Conservation (phyloP, 2,329 filamentous ascomycete genomes). For the Trichophyton schoenleinii region DNA sequence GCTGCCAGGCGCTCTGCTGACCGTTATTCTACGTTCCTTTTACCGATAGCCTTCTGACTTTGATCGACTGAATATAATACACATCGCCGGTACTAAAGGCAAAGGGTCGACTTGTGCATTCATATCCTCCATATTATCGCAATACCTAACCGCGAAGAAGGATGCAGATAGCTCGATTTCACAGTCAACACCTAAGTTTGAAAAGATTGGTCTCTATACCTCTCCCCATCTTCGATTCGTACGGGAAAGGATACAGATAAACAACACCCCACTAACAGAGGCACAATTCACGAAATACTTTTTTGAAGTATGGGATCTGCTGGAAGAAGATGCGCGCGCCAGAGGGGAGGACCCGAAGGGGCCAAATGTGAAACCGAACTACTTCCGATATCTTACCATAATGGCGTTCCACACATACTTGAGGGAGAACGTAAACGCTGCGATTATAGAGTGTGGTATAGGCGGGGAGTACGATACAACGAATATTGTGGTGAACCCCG, state of each 20-base stretch:
- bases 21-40: background rate
- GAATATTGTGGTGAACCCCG: conserved; percentile 63
- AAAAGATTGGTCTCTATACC: conserved; percentile 65
- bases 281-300: conserved; percentile 63
- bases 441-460: conserved; percentile 85
- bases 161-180: conserved; percentile 18
- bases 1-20: background rate
- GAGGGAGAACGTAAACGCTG: conserved; percentile 59
- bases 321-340: conserved; percentile 42
- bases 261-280: conserved; percentile 57
- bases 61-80: conserved; percentile 52
- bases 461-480: conserved; percentile 90
- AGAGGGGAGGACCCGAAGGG: conserved; percentile 41
- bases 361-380: conserved; percentile 61
- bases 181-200: conserved; percentile 23
- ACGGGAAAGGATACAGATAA: conserved; percentile 71
- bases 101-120: conserved; percentile 85
- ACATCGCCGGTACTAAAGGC: conserved; percentile 87
- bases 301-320: conserved; percentile 68
- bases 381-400: conserved; percentile 83
- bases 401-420: conserved; percentile 78
- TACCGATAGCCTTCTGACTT: conserved; percentile 46
- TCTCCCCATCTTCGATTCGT: conserved; percentile 76
- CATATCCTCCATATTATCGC: conserved; percentile 62
- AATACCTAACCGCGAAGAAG: conserved; percentile 38